Evolutionary conservation across 768 basidiomycete genomes (phyloP).

Genomic region (Coprinopsis cinerea): DNA sequence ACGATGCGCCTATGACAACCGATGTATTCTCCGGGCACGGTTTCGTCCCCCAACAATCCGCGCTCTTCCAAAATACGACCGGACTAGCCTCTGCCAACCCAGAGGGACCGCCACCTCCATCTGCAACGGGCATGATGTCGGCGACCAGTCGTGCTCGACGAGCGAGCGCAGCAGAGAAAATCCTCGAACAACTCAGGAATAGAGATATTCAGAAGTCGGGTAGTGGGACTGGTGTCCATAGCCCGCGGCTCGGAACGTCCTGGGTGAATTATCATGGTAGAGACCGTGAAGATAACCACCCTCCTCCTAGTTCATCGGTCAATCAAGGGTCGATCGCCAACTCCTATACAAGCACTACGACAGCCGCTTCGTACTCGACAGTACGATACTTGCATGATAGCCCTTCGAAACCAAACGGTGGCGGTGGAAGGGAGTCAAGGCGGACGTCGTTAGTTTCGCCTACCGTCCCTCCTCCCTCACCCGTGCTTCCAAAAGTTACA

Average conservation of each 20-base stretch:
- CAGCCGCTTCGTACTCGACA: slow-evolving; percentile 5
- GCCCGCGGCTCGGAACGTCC: slow-evolving; percentile 37
- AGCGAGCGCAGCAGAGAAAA: slow-evolving; percentile 62
- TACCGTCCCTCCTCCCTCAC: slow-evolving; percentile 34
- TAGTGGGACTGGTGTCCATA: slow-evolving; percentile 20
- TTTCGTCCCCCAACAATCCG: not conserved
- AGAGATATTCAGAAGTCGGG: slow-evolving; percentile 48
- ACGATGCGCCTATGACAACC: slow-evolving; percentile 16
- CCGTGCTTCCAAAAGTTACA: slow-evolving; percentile 29
- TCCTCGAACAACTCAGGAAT: slow-evolving; percentile 58
- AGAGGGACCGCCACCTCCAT: no score
- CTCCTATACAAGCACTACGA: slow-evolving; percentile 7
- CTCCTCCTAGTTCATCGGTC: not conserved
- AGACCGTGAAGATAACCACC: slow-evolving; percentile 14
- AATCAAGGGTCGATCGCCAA: not conserved
- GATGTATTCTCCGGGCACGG: slow-evolving; percentile 16
- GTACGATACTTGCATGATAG: slow-evolving; percentile 17
- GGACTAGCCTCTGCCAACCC: not conserved
- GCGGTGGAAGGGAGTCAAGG: slow-evolving; percentile 26
- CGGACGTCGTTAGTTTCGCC: slow-evolving; percentile 34
- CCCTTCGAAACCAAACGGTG: slow-evolving; percentile 15
- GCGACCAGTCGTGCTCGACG: slow-evolving; percentile 40
- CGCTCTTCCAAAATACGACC: slow-evolving; percentile 4
- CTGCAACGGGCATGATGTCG: slow-evolving; percentile 21
- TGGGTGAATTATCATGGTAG: slow-evolving; percentile 40